Base-by-base conservation (phyloP, 2,329 filamentous ascomycete species). In the Scedosporium boydii region DNA sequence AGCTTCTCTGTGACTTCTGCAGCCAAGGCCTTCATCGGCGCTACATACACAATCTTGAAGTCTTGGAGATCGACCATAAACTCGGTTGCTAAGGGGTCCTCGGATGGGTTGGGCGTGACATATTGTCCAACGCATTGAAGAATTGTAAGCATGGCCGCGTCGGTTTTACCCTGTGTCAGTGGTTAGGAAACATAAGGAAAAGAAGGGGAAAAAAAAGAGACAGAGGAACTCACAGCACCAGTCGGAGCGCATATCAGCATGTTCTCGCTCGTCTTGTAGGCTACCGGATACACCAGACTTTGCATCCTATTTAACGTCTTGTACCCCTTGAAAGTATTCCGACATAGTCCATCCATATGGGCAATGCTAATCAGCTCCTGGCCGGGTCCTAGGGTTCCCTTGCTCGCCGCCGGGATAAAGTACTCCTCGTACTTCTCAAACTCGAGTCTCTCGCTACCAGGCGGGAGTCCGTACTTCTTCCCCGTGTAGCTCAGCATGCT, bases 211-310 rank as follows among this genome's bases (percentile, higher is more conserved):
- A 12, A 38, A 4, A 46, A 18, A 26, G 9, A 27, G 18, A 21
- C 53, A 9, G 4, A 23, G 23, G 16, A n/a, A 80, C 84, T 76
- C 73, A 84, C 82, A 65, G 93, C 93, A 85, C 95, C 95, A 61
- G 95, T 99, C 4, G 95, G 95, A 23, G 95, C 95, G 74, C 95
- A 99, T 64, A 99, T 96, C 60, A 99, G 84, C 93, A 99, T 97
- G 68, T 99, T 99, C 76, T 99, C 95, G 70, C 87, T 96, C 2
- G 91, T 97, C 72, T 88, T 91, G 76, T 99, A 98, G 0, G 93
- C 95, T 4, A 99, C 91, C 0, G 92, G 92, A 69, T 96, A 96
- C 0, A 98, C 90, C 58, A 99, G 80, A 72, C 93, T 98, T 77
- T 99, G 95, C 96, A 99, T 99, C 29, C 96, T 88, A 71, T 99